Percentiles rank a stretch among this genome's conserved stretches.
Evolutionary conservation across 495 filamentous ascomycete genomes (phyloP).

Genomic region (Podospora pseudocomata): DNA sequence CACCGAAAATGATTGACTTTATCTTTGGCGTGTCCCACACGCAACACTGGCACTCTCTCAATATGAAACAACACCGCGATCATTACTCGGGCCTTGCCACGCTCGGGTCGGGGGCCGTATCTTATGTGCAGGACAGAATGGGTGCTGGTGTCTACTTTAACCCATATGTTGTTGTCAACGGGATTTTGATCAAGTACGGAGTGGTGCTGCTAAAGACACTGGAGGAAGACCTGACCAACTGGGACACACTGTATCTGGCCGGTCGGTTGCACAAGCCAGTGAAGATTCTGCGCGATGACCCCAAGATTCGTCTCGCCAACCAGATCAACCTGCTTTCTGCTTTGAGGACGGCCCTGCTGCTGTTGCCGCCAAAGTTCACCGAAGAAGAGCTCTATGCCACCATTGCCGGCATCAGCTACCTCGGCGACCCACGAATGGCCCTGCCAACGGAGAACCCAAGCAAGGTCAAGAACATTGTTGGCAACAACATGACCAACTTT

Average conservation of each 20-base stretch:
- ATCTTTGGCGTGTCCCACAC: slow-evolving; percentile 94
- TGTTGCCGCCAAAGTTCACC: slow-evolving; percentile 78
- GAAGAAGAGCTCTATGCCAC: slow-evolving; percentile 85
- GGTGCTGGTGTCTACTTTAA: slow-evolving; percentile 98
- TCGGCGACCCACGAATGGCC: slow-evolving; percentile 90
- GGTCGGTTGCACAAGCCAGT: slow-evolving; percentile 95
- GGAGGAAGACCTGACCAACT: slow-evolving; percentile 77
- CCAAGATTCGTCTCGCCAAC: slow-evolving; percentile 84
- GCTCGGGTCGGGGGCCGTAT: slow-evolving; percentile 78
- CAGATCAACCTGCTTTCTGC: slow-evolving; percentile 93
- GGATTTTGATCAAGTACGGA: slow-evolving; percentile 94
- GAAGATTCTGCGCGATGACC: slow-evolving; percentile 93
- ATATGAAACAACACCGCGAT: slow-evolving; percentile 79
- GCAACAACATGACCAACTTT: slow-evolving; percentile 86
- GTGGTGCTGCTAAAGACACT: slow-evolving; percentile 89
- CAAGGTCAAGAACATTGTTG: slow-evolving; percentile 92
- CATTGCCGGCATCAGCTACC: slow-evolving; percentile 87
- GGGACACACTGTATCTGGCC: slow-evolving; percentile 91
- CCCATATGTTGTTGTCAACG: slow-evolving; percentile 91
- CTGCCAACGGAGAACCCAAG: slow-evolving; percentile 83
- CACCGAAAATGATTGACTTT: slow-evolving; percentile 96
- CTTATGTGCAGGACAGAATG: slow-evolving; percentile 77
- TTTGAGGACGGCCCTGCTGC: slow-evolving; percentile 78
- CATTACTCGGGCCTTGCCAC: slow-evolving; percentile 89
- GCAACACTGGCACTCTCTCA: slow-evolving; percentile 95